Conservation (phyloP, 2,329 filamentous ascomycete species). For the Elsinoe arachidis region DNA sequence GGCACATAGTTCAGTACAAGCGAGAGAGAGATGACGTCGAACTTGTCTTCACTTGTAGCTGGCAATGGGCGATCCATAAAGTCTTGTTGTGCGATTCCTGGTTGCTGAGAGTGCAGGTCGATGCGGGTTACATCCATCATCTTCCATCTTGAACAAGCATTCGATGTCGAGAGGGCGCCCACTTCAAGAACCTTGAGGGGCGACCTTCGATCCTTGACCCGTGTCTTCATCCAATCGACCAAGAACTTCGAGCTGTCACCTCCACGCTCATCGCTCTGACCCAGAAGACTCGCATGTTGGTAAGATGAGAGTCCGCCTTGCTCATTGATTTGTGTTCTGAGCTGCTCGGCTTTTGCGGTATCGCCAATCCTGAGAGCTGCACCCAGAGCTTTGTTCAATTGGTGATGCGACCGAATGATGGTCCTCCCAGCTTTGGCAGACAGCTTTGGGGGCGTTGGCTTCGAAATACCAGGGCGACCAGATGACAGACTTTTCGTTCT, state of each 20-base stretch:
- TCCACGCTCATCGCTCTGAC: conserved; percentile 51
- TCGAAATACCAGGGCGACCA: conserved; percentile 2
- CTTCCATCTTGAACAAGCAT: conserved; percentile 68
- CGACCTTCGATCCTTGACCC: background rate
- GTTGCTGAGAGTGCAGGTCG: conserved; percentile 78
- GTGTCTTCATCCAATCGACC: conserved; percentile 47
- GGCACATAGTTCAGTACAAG: conserved; percentile 93
- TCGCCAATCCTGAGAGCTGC: conserved; percentile 41
- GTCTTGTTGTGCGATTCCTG: conserved; percentile 77
- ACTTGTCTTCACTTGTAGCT: conserved; percentile 49
- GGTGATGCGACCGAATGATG: conserved; percentile 52
- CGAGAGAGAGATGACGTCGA: conserved; percentile 86
- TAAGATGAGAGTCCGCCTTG: conserved; percentile 53
- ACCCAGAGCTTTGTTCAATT: conserved; percentile 48
- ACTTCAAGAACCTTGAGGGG: conserved; percentile 72
- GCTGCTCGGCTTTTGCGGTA: conserved; percentile 29
- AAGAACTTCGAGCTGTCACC: conserved; percentile 55
- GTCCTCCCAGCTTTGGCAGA: conserved; percentile 51
- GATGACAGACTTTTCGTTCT: conserved; percentile 8
- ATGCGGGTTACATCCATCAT: conserved; percentile 71
- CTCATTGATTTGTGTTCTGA: conserved; percentile 44
- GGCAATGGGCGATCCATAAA: conserved; percentile 86
- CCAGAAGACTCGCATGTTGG: conserved; percentile 54
- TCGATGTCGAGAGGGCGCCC: conserved; percentile 73
- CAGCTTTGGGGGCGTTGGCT: conserved; percentile 23